phyloP scores from a whole-genome alignment of 495 filamentous ascomycete species.

The Aspergillus affinis region DNA sequence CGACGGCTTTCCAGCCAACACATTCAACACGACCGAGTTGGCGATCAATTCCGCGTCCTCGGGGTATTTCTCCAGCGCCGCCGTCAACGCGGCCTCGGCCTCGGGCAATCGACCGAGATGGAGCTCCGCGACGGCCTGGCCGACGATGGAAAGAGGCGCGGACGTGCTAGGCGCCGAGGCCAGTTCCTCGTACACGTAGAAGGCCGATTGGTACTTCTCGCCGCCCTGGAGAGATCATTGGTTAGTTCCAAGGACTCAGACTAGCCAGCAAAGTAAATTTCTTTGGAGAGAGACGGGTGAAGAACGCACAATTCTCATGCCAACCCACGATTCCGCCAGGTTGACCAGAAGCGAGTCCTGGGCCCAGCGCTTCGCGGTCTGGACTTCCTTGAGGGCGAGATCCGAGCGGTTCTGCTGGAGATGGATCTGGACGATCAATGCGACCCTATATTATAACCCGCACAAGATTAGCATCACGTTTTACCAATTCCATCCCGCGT shows the following conservation, averaged over 20 bases:
- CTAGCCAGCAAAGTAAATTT: too few relatives aligned
- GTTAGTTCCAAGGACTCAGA: too few relatives aligned
- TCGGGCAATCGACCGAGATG: constrained; percentile 88
- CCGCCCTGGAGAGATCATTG: constrained; percentile 62
- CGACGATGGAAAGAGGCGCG: constrained; percentile 64
- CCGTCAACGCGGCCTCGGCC: constrained; percentile 79
- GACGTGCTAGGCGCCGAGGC: constrained; percentile 76
- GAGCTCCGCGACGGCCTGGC: constrained; percentile 88
- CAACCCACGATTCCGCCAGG: constrained; percentile 93
- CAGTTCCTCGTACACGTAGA: constrained; percentile 97
- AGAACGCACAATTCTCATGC: constrained; percentile 72
- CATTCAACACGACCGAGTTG: constrained; percentile 75
- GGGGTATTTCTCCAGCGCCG: constrained; percentile 74
- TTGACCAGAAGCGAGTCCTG: constrained; percentile 95
- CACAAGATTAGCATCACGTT: not conserved
- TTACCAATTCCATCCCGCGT: not conserved
- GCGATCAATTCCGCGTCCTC: constrained; percentile 71
- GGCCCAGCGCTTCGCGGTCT: constrained; percentile 88
- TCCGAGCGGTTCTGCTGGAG: constrained; percentile 88
- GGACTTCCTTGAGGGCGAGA: constrained; percentile 84
- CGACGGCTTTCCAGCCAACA: constrained; percentile 68
- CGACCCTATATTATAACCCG: constrained; percentile 44
- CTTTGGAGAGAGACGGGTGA: not conserved
- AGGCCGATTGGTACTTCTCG: constrained; percentile 94
- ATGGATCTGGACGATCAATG: constrained; percentile 85